Conservation (phyloP, 768 basidiomycete genomes). For the Russula dissimulans region DNA sequence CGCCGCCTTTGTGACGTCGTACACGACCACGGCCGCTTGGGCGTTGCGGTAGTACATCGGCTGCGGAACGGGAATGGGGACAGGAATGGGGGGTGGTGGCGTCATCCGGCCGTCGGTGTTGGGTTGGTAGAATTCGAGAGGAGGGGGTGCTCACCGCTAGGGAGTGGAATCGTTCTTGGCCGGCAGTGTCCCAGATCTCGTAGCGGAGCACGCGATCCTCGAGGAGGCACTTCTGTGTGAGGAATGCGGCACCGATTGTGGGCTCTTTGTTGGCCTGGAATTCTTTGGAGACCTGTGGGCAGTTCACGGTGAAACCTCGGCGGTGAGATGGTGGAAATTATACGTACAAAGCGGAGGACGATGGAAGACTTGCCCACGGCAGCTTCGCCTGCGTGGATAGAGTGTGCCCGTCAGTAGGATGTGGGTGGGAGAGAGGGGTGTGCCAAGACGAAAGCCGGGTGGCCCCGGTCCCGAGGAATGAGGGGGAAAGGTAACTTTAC, state of each 20-base stretch:
- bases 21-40: conserved; percentile 95
- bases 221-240: conserved; percentile 90
- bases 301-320: neutral
- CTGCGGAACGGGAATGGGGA: conserved; percentile 28
- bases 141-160: conserved; percentile 59
- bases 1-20: conserved; percentile 92
- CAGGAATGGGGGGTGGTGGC: no score
- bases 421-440: neutral
- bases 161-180: conserved; percentile 95
- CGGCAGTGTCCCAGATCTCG: conserved; percentile 97
- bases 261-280: conserved; percentile 99
- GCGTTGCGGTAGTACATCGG: conserved; percentile 99
- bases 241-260: conserved; percentile 93
- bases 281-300: conserved; percentile 77
- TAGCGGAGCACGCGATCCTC: conserved; percentile 91
- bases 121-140: no score
- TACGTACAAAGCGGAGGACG: conserved; percentile 85
- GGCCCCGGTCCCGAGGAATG: neutral
- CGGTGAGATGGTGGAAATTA: conserved; percentile 12
- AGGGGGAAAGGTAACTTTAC: conserved; percentile 35
- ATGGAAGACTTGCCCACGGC: conserved; percentile 99
- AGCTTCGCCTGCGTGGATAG: conserved; percentile 66
- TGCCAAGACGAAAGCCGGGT: neutral
- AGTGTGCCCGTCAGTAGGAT: neutral
- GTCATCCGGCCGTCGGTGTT: no score